These are phyloP conservation scores for Malassezia psittaci DNA, from an alignment of 1,284 basidiomycete genomes.

Conservation along the genomic window DNA sequence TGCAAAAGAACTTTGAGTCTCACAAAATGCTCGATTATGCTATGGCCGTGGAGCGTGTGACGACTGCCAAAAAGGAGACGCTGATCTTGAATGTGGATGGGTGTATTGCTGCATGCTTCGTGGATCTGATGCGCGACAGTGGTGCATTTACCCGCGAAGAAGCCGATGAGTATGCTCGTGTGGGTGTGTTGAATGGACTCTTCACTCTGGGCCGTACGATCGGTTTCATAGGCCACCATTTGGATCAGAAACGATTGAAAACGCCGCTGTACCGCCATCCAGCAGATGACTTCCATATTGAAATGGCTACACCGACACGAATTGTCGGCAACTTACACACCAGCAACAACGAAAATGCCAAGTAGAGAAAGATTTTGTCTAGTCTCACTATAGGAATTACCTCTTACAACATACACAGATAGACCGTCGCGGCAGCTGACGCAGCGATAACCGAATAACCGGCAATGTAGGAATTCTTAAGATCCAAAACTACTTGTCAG, in stretches of 20 bases:
- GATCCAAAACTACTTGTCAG: not conserved
- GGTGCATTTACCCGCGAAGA: conserved; percentile 93
- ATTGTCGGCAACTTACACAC: conserved; percentile 26
- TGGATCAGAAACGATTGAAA: conserved; percentile 74
- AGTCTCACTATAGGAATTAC: no score
- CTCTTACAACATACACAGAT: conserved; percentile 27
- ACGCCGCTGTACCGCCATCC: conserved; percentile 46
- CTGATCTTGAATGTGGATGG: conserved; percentile 64
- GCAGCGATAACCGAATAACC: conserved; percentile 38
- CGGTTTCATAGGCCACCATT: conserved; percentile 88
- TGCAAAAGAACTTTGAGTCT: conserved; percentile 86
- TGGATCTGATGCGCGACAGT: conserved; percentile 80
- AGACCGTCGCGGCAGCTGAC: conserved; percentile 24
- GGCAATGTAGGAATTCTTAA: conserved; percentile 34
- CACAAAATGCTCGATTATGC: conserved; percentile 73
- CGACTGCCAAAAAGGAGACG: conserved; percentile 94
- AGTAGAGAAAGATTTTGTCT: no score
- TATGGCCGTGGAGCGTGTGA: conserved; percentile 95
- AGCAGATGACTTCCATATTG: conserved; percentile 49
- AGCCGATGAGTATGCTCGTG: conserved; percentile 88
- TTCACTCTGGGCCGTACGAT: conserved; percentile 96
- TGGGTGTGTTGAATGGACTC: conserved; percentile 84
- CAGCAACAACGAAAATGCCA: not conserved
- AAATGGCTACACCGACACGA: conserved; percentile 38
- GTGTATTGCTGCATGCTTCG: conserved; percentile 95